phyloP scores from a whole-genome alignment of 2,329 filamentous ascomycete genomes.

The Nectriaceae sp. region DNA sequence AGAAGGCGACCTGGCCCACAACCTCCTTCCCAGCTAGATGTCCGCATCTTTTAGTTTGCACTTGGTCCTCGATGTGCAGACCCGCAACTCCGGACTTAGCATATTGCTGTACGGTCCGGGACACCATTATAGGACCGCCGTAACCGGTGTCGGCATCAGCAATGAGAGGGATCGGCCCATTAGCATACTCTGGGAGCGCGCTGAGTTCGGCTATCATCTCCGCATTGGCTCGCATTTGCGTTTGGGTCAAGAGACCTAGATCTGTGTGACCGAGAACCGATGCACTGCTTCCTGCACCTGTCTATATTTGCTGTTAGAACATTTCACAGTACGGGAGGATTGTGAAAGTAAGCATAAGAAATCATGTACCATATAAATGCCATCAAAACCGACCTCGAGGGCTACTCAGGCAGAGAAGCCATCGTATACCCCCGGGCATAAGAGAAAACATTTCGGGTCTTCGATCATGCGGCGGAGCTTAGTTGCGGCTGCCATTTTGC shows the following conservation, averaged over 20 bases:
- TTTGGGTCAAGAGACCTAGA: slow-evolving; percentile 60
- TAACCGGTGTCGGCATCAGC: slow-evolving; percentile 63
- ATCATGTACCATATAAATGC: no score
- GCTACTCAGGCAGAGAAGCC: no score
- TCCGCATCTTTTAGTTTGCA: slow-evolving; percentile 66
- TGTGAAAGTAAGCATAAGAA: no score
- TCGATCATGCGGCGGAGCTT: no score
- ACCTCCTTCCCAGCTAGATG: slow-evolving; percentile 63
- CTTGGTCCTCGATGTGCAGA: slow-evolving; percentile 64
- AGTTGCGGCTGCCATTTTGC: no score
- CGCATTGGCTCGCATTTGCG: slow-evolving; percentile 64
- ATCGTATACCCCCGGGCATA: no score
- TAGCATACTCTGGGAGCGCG: no score
- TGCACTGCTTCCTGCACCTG: slow-evolving; percentile 63
- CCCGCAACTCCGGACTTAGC: slow-evolving; percentile 57
- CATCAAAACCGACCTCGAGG: no score
- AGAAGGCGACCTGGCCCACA: slow-evolving; percentile 51
- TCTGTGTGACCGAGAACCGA: slow-evolving; percentile 64
- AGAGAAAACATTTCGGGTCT: no score
- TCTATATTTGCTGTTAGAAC: no score
- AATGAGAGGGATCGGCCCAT: slow-evolving; percentile 58
- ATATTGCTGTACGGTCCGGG: slow-evolving; percentile 53
- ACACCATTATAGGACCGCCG: slow-evolving; percentile 53
- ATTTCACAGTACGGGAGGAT: no score
- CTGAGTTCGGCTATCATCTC: slow-evolving; percentile 64